These are phyloP conservation scores for Angomonas deanei DNA, from an alignment of 208 protist species.

Conservation along the genomic window DNA sequence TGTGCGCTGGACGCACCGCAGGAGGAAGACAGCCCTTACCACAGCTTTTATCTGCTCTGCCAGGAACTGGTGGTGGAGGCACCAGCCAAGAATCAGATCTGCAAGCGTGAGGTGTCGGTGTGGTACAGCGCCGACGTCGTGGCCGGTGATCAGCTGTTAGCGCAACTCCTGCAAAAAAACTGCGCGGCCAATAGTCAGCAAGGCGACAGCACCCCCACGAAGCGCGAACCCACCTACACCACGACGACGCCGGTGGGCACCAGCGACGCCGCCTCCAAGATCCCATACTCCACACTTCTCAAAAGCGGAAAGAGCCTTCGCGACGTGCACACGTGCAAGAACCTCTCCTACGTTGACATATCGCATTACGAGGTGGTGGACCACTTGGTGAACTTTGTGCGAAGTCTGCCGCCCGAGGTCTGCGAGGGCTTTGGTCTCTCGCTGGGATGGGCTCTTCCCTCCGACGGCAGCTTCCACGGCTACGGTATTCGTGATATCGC, in stretches of 20 bases:
- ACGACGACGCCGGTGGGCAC: no score
- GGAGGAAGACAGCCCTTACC: not conserved
- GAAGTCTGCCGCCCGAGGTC: not conserved
- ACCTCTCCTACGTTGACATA: not conserved
- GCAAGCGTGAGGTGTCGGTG: conserved; percentile 14
- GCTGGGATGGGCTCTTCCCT: conserved; percentile 25
- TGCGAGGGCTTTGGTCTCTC: conserved; percentile 21
- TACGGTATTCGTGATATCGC: not conserved
- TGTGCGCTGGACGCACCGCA: conserved; percentile 1
- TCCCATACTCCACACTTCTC: no score
- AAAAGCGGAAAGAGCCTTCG: not conserved
- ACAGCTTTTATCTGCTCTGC: conserved; percentile 2
- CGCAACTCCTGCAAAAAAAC: not conserved
- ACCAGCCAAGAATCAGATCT: not conserved
- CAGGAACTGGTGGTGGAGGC: not conserved
- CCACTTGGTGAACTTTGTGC: not conserved
- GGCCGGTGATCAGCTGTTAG: not conserved
- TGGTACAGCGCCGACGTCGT: conserved; percentile 55
- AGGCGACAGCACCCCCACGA: not conserved
- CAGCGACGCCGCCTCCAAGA: no score
- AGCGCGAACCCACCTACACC: no score
- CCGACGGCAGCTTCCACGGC: not conserved
- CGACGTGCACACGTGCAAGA: not conserved
- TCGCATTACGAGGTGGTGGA: not conserved
- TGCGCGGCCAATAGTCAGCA: not conserved